Percentiles rank a stretch among this genome's conserved stretches.
These are phyloP conservation scores for Axilococcus clingmanii DNA, from an alignment of 139 green algal species.

Conservation along the genomic window DNA sequence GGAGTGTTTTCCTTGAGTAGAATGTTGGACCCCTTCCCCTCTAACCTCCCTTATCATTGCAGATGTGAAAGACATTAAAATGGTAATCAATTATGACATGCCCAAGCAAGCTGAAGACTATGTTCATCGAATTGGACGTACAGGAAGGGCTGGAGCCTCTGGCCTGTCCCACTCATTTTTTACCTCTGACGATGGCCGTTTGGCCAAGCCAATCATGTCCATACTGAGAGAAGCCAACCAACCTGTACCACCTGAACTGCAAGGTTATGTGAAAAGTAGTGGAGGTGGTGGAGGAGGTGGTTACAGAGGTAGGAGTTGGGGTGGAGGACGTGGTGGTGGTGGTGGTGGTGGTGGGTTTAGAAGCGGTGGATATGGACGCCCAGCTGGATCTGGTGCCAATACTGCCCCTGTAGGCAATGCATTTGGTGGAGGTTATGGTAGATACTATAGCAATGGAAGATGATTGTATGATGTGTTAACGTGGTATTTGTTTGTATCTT, in stretches of 20 bases:
- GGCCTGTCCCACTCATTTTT: conserved; percentile 81
- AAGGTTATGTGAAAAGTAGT: conserved; percentile 24
- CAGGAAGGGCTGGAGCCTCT: conserved; percentile 52
- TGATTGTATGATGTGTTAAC: no score
- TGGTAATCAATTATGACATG: conserved; percentile 86
- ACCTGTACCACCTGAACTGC: conserved; percentile 36
- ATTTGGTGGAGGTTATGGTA: conserved; percentile 10
- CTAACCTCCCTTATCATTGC: conserved; percentile 8
- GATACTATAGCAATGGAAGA: no score
- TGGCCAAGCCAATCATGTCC: conserved; percentile 58
- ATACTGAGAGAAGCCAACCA: conserved; percentile 73
- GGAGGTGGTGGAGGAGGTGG: conserved; percentile 24
- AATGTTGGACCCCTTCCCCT: background rate
- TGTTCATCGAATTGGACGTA: conserved; percentile 77
- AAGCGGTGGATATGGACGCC: conserved; percentile 8
- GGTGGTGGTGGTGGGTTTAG: conserved; percentile 5
- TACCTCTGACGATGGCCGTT: conserved; percentile 50
- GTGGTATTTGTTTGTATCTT: background rate
- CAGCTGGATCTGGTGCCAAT: conserved; percentile 5
- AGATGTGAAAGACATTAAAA: conserved; percentile 91
- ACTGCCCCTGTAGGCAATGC: background rate
- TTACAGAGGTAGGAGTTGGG: conserved; percentile 12
- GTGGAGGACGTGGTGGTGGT: conserved; percentile 15
- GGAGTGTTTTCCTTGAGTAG: background rate
- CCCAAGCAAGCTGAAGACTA: conserved; percentile 86